phyloP scores from a whole-genome alignment of 2,329 filamentous ascomycete genomes.

The Pseudopithomyces chartarum region DNA sequence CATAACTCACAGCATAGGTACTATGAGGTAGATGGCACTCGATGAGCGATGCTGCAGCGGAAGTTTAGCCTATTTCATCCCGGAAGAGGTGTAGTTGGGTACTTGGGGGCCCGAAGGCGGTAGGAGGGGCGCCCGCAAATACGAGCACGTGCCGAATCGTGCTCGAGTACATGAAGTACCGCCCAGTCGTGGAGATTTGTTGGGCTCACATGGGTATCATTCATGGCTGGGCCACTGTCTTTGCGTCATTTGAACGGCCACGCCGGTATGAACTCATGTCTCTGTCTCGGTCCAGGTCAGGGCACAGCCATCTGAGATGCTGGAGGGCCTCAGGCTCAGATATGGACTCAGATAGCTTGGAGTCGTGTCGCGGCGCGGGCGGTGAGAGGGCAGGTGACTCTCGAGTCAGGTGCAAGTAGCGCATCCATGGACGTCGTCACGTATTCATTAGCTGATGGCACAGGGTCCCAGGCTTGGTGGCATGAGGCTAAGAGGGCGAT shows the following conservation, averaged over 20 bases:
- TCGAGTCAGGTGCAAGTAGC: background rate
- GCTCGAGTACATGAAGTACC: background rate
- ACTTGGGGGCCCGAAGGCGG: background rate
- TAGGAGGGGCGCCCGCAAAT: no score
- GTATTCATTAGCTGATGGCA: background rate
- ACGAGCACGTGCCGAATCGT: no score
- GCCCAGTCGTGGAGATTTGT: background rate
- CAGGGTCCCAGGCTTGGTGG: background rate
- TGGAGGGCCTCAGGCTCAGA: background rate
- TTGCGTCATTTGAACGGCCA: no score
- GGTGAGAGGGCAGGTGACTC: background rate
- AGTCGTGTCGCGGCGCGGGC: background rate
- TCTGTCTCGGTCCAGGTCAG: no score
- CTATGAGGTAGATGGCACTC: background rate
- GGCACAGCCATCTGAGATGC: no score
- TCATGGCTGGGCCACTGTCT: no score
- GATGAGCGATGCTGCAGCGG: background rate
- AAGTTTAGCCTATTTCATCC: slow-evolving; percentile 4
- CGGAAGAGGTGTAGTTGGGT: background rate
- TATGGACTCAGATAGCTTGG: background rate
- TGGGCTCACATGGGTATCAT: no score
- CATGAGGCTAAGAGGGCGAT: background rate
- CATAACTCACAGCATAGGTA: background rate
- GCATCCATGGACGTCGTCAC: background rate
- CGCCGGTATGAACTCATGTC: no score